Base-by-base conservation (phyloP, 331 rosid genomes). In the Stylosanthes scabra region DNA sequence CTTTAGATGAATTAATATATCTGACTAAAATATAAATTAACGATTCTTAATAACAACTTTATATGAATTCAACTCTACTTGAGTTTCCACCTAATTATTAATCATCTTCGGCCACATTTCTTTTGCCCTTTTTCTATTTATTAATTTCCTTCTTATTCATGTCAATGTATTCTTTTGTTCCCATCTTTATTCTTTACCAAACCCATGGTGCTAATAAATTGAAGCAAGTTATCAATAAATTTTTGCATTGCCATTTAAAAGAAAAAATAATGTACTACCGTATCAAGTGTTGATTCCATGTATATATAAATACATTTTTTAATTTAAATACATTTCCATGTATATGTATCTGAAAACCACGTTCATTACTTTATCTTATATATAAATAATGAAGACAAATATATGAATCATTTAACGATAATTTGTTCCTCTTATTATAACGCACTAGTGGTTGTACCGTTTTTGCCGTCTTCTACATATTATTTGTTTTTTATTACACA, bases 31-130 rank as follows among this genome's bases (percentile, higher is more conserved):
- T n/a, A n/a, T n/a, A n/a, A n/a, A n/a, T n/a, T n/a, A n/a, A n/a
- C n/a, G n/a, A n/a, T n/a, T n/a, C n/a, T n/a, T n/a, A n/a, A n/a
- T n/a, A n/a, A n/a, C n/a, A n/a, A n/a, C n/a, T n/a, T n/a, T n/a
- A n/a, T n/a, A n/a, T n/a, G n/a, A n/a, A n/a, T n/a, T n/a, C n/a
- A n/a, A n/a, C n/a, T n/a, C n/a, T n/a, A n/a, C n/a, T n/a, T n/a
- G n/a, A n/a, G n/a, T n/a, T n/a, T n/a, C n/a, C n/a, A n/a, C n/a
- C n/a, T n/a, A 20, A 20, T 20, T 20, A 20, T 20, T 78, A 84
- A 86, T 88, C 84, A 81, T 77, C 13, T 28, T 80, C 74, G 13
- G 10, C 16, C 57, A 25, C 71, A 46, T 54, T 81, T 39, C 73
- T 60, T 69, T 77, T 47, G 11, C 15, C 16, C 75, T 73, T 74